phyloP scores from a whole-genome alignment of 2,329 filamentous ascomycete genomes.

The Fusarium neocosmosporiellum region DNA sequence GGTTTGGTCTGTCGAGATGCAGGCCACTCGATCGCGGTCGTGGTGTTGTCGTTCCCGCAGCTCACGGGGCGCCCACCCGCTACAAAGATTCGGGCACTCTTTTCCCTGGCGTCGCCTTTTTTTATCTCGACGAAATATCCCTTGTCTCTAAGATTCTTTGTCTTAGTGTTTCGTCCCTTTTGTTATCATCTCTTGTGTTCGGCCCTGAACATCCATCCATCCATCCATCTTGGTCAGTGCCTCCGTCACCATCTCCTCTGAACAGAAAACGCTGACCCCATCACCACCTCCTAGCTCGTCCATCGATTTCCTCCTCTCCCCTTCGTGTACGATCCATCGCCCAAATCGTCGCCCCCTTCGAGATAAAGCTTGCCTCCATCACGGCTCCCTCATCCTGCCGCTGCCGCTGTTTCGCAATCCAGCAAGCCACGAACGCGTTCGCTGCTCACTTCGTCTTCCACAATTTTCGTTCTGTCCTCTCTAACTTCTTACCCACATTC shows the following conservation, averaged over 20 bases:
- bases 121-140: not conserved
- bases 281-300: not conserved
- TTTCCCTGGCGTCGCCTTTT: not conserved
- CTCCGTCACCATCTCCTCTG: not conserved
- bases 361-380: too few relatives aligned
- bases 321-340: not conserved
- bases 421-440: not conserved
- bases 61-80: not conserved
- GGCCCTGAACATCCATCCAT: slow-evolving; percentile 2
- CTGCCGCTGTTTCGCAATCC: not conserved
- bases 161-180: not conserved
- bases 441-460: not conserved
- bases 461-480: not conserved
- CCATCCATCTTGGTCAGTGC: slow-evolving; percentile 8
- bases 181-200: not conserved
- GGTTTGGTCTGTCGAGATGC: too few relatives aligned
- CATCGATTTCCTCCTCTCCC: not conserved
- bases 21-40: too few relatives aligned
- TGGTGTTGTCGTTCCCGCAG: not conserved
- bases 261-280: slow-evolving; percentile 4
- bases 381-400: not conserved
- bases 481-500: not conserved
- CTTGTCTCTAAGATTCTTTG: not conserved
- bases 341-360: not conserved
- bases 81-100: not conserved